Conservation (phyloP, 495 filamentous ascomycete species). For the Thozetella sp. region DNA sequence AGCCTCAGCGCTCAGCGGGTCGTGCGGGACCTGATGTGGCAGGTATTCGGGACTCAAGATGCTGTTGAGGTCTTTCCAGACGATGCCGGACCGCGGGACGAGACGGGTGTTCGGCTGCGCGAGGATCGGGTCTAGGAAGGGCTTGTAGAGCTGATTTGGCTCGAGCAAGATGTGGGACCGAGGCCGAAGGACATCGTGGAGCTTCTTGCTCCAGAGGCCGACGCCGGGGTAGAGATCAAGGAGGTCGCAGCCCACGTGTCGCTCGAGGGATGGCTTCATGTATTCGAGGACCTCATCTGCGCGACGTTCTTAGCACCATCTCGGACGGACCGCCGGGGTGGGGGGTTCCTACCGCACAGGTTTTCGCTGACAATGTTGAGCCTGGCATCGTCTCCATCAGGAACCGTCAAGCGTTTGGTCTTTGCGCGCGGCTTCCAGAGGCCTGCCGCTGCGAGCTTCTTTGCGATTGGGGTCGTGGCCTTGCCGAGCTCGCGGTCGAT, state of each 20-base stretch:
- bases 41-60: conserved; percentile 45
- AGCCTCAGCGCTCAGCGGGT: conserved; percentile 18
- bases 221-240: conserved; percentile 82
- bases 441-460: not conserved
- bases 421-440: not conserved
- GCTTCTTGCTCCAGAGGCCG: conserved; percentile 72
- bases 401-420: not conserved
- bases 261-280: conserved; percentile 49
- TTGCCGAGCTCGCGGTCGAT: not conserved
- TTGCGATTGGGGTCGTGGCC: not conserved
- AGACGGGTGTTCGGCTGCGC: conserved; percentile 55
- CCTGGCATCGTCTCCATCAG: not conserved
- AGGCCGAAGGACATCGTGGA: conserved; percentile 75
- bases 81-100: conserved; percentile 44
- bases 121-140: conserved; percentile 65
- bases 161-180: conserved; percentile 82
- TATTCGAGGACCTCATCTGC: conserved; percentile 38
- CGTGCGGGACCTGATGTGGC: conserved; percentile 45
- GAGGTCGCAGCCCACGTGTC: conserved; percentile 72
- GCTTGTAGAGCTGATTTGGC: conserved; percentile 54
- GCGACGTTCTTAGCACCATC: not conserved
- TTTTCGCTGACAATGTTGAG: conserved; percentile 58
- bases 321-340: not conserved
- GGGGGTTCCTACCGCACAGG: conserved; percentile 56
- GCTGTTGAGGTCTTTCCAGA: conserved; percentile 50